phyloP scores from a whole-genome alignment of 306 rosid species.

The Alnus glutinosa region DNA sequence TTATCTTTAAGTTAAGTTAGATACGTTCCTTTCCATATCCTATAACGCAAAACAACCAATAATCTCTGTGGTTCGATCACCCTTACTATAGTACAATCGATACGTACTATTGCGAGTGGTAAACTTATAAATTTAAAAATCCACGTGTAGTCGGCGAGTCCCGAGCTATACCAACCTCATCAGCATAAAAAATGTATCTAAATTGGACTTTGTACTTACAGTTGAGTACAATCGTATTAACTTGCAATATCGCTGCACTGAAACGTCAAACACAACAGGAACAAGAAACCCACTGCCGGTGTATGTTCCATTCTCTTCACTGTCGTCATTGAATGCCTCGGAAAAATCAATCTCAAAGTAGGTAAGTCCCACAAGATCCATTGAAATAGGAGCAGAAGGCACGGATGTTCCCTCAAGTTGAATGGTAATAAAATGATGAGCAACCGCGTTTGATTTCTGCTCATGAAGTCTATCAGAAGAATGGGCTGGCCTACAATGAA shows the following conservation, averaged over 20 bases:
- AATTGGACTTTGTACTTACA: slow-evolving; percentile 50
- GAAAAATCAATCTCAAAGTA: slow-evolving; percentile 90
- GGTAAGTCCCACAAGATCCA: slow-evolving; percentile 89
- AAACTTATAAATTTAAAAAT: too few species aligned
- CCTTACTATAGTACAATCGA: too few species aligned
- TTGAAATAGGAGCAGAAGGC: slow-evolving; percentile 79
- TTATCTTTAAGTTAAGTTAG: too few species aligned
- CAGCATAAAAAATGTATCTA: slow-evolving; percentile 13
- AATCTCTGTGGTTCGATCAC: too few species aligned
- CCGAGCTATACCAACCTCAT: too few species aligned
- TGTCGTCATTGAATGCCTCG: slow-evolving; percentile 43
- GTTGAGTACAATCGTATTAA: slow-evolving; percentile 83
- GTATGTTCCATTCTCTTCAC: slow-evolving; percentile 35
- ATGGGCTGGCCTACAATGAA: slow-evolving; percentile 58
- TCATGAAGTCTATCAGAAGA: slow-evolving; percentile 67
- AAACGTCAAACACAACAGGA: slow-evolving; percentile 93
- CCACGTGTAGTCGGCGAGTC: too few species aligned
- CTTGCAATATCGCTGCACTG: slow-evolving; percentile 82
- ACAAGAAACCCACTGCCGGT: slow-evolving; percentile 55
- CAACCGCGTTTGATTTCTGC: slow-evolving; percentile 58
- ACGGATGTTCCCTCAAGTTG: slow-evolving; percentile 86
- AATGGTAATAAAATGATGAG: slow-evolving; percentile 74
- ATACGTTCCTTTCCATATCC: too few species aligned
- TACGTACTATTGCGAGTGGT: too few species aligned
- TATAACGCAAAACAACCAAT: too few species aligned